Base-by-base conservation (phyloP, 371 early-diverging fungal species). In the Conidiobolus incongruus region DNA sequence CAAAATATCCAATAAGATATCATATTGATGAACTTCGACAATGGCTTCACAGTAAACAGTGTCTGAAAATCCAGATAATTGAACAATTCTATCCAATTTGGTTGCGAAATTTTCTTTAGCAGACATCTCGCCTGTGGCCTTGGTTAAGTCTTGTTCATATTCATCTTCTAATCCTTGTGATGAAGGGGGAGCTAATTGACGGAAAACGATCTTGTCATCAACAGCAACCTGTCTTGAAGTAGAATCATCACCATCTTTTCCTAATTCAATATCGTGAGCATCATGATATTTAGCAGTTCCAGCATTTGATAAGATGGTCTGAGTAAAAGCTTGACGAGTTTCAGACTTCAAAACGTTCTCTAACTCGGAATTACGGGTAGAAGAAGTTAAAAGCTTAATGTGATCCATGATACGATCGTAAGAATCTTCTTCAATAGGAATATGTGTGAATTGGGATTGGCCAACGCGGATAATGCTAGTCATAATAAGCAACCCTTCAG, bases 31-130 rank as follows among this genome's bases (percentile, higher is more conserved):
- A 17, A 92, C 90, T 44, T 70, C 86, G 20, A 95, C 83, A 49
- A 92, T 86, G 2, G 93, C 96, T 65, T 99, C 99, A 2, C 92
- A 94, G 54, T 99, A 99, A 5, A 99, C 86, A 1, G 94, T 85
- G 54, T 99, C 99, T 10, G 93, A 87, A 62, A 88, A 89, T 0
- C 88, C 94, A 8, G 98, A 95, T 37, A 99, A 68, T 61, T 96
- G 97, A 19, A 97, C 82, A 26, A 96, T 81, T 44, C 81, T 75
- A 52, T 72, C 80, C 50, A 87, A 58, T 60, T 89, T 89, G 22
- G 88, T 81, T 50, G 82, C 74, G 41, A 76, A 58, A 46, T 75
- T 77, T 39, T 80, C 78, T 46, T 68, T 73, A 47, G 65, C 53
- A 40, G 77, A 75, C 13, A 61, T 62, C 8, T 67, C 53, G 12